Percentiles rank a stretch among this genome's conserved stretches.
Evolutionary conservation across 1,284 basidiomycete species (phyloP).

Genomic region (Naganishia albida): DNA sequence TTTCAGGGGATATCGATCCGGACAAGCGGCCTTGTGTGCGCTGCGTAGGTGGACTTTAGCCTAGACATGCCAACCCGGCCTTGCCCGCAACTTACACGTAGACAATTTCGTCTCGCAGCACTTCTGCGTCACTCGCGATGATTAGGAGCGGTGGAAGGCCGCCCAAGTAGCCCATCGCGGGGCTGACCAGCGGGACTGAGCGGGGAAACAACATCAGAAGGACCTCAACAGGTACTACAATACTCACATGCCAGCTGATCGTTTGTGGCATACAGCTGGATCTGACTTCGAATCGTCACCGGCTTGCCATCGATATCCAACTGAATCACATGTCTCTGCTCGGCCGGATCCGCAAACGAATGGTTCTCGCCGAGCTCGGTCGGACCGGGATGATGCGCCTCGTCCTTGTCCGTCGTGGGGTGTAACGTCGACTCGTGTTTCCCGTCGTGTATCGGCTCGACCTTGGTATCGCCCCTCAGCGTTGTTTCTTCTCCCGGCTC

Average conservation of each 20-base stretch:
- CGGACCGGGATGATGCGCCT: slow-evolving; percentile 31
- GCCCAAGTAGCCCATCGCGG: slow-evolving; percentile 79
- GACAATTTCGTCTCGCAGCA: slow-evolving; percentile 87
- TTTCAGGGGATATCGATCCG: slow-evolving; percentile 68
- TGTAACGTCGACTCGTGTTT: slow-evolving; percentile 37
- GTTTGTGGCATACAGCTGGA: slow-evolving; percentile 89
- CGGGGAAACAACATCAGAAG: not conserved
- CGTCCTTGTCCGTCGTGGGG: slow-evolving; percentile 36
- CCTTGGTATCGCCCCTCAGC: slow-evolving; percentile 30
- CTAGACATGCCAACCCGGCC: not conserved
- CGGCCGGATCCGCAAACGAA: slow-evolving; percentile 34
- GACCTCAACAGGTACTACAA: not conserved
- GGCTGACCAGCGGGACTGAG: slow-evolving; percentile 42
- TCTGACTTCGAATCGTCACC: slow-evolving; percentile 64
- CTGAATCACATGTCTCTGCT: slow-evolving; percentile 34
- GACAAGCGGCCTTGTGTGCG: slow-evolving; percentile 88
- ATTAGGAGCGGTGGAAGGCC: slow-evolving; percentile 85
- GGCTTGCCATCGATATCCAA: slow-evolving; percentile 57
- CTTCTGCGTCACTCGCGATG: slow-evolving; percentile 86
- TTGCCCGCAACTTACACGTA: slow-evolving; percentile 65
- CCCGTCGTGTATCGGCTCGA: slow-evolving; percentile 19
- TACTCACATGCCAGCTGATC: slow-evolving; percentile 75
- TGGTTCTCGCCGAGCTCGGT: slow-evolving; percentile 22
- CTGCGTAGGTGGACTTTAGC: slow-evolving; percentile 56
- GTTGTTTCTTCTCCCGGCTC: slow-evolving; percentile 28